Base-by-base conservation (phyloP, 1,139 yeast species). In the Suhomyces taliae region DNA sequence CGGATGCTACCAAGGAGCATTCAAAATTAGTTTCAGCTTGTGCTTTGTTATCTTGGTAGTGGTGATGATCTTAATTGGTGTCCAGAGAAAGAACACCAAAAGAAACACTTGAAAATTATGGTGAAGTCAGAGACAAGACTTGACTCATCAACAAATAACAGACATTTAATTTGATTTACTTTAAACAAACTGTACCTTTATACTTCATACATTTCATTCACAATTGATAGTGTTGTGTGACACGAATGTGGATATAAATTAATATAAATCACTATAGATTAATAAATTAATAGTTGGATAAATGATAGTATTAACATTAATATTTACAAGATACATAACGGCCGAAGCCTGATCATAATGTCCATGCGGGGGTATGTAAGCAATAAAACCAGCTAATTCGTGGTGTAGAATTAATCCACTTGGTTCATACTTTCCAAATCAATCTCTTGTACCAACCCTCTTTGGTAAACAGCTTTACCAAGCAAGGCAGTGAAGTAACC, bases 401-500 rank as follows among this genome's bases (percentile, higher is more conserved):
- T 29, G 8, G 32, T 29, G n/a, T 29, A 29, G 32, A 9, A 12
- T 53, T 59, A 76, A 52, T 78, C 83, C 34, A 78, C 80, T 11
- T 67, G 64, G 49, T 74, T 64, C 41, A 78, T 62, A 41, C 72
- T 70, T 52, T 83, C 88, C 52, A 85, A 67, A 54, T 82, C 82
- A 50, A 82, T 76, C 8, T 73, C 72, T 27, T 71, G 70, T 9
- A 85, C 76, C 37, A 73, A 51, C 7, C 65, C 59, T 48, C 66
- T 69, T 59, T 85, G 89, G 27, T 70, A 64, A 19, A 62, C 61
- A 11, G 83, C 74, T 53, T 77, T 76, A 31, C 71, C 71, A 48
- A 78, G 67, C 50, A 89, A 65, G 15, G 75, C 72, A 27, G 72
- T 73, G 66, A 89, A 89, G 58, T 86, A 88, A 8, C 72, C 74